These are phyloP conservation scores for Cutaneotrichosporon dermatis DNA, from an alignment of 1,284 basidiomycete genomes.

Conservation along the genomic window DNA sequence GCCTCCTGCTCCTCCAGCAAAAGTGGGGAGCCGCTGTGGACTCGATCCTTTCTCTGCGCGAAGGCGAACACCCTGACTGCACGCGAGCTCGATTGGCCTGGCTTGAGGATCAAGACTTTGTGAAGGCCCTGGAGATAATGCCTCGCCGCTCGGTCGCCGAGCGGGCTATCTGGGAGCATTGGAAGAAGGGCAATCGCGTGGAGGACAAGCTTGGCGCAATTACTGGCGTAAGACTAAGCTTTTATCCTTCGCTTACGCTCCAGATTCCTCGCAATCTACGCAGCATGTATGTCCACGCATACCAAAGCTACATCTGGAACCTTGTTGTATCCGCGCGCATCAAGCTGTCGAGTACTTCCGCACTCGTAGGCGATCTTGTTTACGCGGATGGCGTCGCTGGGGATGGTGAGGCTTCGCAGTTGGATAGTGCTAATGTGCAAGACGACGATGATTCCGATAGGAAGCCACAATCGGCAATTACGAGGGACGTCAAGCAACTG, in stretches of 20 bases:
- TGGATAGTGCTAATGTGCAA: background rate
- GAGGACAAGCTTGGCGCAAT: conserved; percentile 80
- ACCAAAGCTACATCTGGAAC: conserved; percentile 99
- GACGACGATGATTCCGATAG: background rate
- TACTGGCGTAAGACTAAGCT: conserved; percentile 59
- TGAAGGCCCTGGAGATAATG: conserved; percentile 72
- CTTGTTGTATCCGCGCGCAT: conserved; percentile 89
- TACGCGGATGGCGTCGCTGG: conserved; percentile 54
- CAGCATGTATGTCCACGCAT: conserved; percentile 97
- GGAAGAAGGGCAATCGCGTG: conserved; percentile 74
- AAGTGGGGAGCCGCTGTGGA: conserved; percentile 84
- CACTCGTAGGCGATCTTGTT: conserved; percentile 83
- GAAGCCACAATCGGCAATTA: conserved; percentile 37
- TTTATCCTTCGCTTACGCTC: background rate
- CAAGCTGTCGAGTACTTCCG: conserved; percentile 68
- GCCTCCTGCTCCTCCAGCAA: conserved; percentile 77
- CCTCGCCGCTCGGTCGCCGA: conserved; percentile 89
- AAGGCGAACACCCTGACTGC: conserved; percentile 86
- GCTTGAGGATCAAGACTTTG: conserved; percentile 70
- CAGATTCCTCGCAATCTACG: conserved; percentile 93
- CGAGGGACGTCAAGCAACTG: conserved; percentile 64
- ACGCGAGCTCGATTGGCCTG: conserved; percentile 72
- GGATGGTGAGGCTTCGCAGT: conserved; percentile 47
- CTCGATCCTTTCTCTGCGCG: conserved; percentile 72
- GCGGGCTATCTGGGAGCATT: conserved; percentile 83